Base-by-base conservation (phyloP, 192 early-diverging fungal species). In the Funneliformis geosporum region DNA sequence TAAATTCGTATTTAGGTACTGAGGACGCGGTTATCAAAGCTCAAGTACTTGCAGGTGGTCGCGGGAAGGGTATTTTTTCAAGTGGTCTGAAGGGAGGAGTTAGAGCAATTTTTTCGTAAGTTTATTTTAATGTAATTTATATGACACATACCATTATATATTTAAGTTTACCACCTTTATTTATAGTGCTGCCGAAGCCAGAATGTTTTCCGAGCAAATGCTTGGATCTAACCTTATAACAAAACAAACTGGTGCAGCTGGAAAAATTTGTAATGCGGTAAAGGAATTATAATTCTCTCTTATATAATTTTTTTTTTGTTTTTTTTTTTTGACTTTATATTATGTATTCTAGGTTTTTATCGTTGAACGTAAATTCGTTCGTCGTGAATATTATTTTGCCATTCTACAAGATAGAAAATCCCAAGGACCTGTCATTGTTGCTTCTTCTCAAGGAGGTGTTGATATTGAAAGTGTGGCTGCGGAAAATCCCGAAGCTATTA, bases 341-440 rank as follows among this genome's bases (percentile, higher is more conserved):
- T 39, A 9, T 67, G 7, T 25, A 67, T 46, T 47, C 67, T 16
- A 91, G 86, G 94, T 96, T 76, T 99, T 93, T 86, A 93, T 99
- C 80, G 94, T 94, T 73, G 97, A 99, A 90, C 96, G 98, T 81
- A 91, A 96, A 83, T 98, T 95, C 85, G 94, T 95, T 82, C 95
- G 96, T 80, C 93, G 93, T 80, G 97, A 98, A 89, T 98, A 94
- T 91, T 98, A 99, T 93, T 98, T 99, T 92, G 97, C 98, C 66
- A 96, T 99, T 83, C 85, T 98, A 75, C 94, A 97, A 95, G 98
- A 98, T 89, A 95, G 98, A 76, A 92, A 92, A 79, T 92, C 95
- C 66, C 92, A 94, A 84, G 97, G 97, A 62, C 97, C 98, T 44
- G 96, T 98, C 50, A 87, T 99, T 83, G 94, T 99, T 33, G 96